phyloP scores from a whole-genome alignment of 2,329 filamentous ascomycete species.

The Basipetospora chlamydospora region DNA sequence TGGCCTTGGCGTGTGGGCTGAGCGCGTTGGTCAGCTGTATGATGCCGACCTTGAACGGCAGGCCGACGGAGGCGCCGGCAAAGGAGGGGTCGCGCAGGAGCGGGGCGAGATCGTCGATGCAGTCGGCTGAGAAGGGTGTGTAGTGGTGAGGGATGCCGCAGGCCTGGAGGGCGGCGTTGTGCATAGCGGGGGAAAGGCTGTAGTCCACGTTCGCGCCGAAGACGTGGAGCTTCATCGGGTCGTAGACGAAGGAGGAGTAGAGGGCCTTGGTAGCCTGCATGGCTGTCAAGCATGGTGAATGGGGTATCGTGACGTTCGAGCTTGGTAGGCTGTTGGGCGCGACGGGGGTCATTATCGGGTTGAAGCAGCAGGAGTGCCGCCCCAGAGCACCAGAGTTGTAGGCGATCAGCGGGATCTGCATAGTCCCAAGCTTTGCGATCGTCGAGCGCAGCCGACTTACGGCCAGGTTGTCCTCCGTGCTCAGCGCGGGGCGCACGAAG shows the following conservation, averaged over 20 bases:
- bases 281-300: constrained; percentile 33
- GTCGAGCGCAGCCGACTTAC: constrained; percentile 39
- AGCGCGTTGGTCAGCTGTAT: constrained; percentile 54
- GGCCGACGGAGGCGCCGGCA: constrained; percentile 55
- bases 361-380: constrained; percentile 51
- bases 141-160: constrained; percentile 59
- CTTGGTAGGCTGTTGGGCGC: constrained; percentile 2
- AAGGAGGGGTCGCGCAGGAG: constrained; percentile 52
- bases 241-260: constrained; percentile 50
- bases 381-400: constrained; percentile 52
- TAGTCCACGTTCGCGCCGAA: constrained; percentile 59
- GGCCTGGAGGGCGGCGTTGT: constrained; percentile 51
- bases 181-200: constrained; percentile 65
- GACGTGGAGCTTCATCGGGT: constrained; percentile 58
- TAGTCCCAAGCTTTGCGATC: constrained; percentile 21
- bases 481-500: constrained; percentile 40
- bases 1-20: constrained; percentile 58
- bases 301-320: constrained; percentile 16
- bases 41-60: constrained; percentile 63
- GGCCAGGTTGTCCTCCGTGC: constrained; percentile 48
- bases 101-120: constrained; percentile 46
- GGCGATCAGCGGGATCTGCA: constrained; percentile 27
- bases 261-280: constrained; percentile 49
- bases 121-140: constrained; percentile 45
- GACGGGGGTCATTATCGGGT: constrained; percentile 40